Evolutionary conservation across 176 grass and related monocot species (phyloP).

Genomic region (Avena eriantha): DNA sequence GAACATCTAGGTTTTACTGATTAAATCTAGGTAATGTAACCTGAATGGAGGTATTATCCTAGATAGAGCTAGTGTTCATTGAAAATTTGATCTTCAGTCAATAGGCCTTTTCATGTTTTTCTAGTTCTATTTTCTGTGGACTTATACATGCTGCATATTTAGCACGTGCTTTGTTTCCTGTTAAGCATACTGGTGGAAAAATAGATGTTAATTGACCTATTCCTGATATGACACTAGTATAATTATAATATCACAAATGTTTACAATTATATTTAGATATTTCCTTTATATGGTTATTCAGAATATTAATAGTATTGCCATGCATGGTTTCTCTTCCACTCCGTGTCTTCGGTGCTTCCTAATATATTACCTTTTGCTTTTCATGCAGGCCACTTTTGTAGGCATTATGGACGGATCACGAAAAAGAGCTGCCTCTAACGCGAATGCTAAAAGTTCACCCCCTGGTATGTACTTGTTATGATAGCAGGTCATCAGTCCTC

Average conservation of each 20-base stretch:
- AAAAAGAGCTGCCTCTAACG: conserved; percentile 59
- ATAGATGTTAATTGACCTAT: not conserved
- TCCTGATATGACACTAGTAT: not conserved
- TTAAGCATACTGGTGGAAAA: not conserved
- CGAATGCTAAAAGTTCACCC: conserved; percentile 54
- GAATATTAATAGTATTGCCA: conserved; percentile 13
- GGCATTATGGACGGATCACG: conserved; percentile 59
- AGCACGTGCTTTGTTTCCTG: not conserved
- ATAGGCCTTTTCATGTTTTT: too few relatives aligned
- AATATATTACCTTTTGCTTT: conserved; percentile 36
- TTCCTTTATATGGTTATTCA: conserved; percentile 17
- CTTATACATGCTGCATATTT: too few relatives aligned
- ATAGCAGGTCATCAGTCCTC: not conserved
- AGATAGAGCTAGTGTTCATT: too few relatives aligned
- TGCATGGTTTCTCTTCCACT: conserved; percentile 1
- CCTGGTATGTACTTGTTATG: conserved; percentile 59
- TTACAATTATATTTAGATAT: conserved; percentile 11
- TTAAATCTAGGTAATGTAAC: too few relatives aligned
- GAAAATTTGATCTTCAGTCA: too few relatives aligned
- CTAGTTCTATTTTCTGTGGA: too few relatives aligned
- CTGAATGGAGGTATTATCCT: too few relatives aligned
- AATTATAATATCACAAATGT: not conserved
- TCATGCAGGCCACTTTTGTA: conserved; percentile 46
- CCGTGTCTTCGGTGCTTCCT: conserved; percentile 36
- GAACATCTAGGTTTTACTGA: too few relatives aligned